A percentile compares a stretch with the other conserved stretches of the same genome.
Evolutionary conservation across 1,284 basidiomycete genomes (phyloP).

Genomic region (Quambalaria eucalypti): DNA sequence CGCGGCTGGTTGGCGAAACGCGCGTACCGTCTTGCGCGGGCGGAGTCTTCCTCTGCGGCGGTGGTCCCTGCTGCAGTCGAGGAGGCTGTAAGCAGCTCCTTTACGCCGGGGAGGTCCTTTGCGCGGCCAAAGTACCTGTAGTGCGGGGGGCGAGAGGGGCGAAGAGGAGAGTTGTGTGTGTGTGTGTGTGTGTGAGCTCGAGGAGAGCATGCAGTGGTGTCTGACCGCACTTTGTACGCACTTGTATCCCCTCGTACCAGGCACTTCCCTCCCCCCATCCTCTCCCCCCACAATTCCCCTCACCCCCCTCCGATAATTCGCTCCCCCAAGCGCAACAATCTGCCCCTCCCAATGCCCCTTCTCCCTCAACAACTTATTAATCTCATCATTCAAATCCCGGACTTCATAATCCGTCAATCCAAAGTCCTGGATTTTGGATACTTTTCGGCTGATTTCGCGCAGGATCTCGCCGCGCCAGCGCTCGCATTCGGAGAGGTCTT

Average conservation of each 20-base stretch:
- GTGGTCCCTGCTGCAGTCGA: not conserved
- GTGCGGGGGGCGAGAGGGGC: not conserved
- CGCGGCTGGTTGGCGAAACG: conserved; percentile 81
- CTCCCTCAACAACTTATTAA: conserved; percentile 89
- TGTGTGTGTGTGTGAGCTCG: not conserved
- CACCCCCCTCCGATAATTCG: conserved; percentile 79
- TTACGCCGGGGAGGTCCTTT: conserved; percentile 88
- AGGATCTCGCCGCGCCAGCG: conserved; percentile 90
- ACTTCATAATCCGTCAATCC: conserved; percentile 91
- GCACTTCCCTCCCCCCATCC: conserved; percentile 78
- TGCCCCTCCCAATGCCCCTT: conserved; percentile 97
- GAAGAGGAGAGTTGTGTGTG: not conserved
- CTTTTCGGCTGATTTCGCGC: conserved; percentile 87
- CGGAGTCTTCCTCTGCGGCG: conserved; percentile 73
- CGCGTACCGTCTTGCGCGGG: conserved; percentile 64
- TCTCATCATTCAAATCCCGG: conserved; percentile 92
- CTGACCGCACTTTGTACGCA: conserved; percentile 53
- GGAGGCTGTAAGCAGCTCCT: conserved; percentile 64
- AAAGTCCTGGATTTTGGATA: conserved; percentile 96
- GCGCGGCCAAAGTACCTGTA: conserved; percentile 89
- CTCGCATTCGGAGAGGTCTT: conserved; percentile 84
- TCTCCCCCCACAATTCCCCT: conserved; percentile 91
- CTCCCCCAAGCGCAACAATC: conserved; percentile 85
- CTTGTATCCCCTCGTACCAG: conserved; percentile 98
- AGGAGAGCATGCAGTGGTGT: not conserved